Evolutionary conservation across 441 rosid species (phyloP), one percentile per base, ranked within the genome.

Genomic region (Populus hybrid): DNA sequence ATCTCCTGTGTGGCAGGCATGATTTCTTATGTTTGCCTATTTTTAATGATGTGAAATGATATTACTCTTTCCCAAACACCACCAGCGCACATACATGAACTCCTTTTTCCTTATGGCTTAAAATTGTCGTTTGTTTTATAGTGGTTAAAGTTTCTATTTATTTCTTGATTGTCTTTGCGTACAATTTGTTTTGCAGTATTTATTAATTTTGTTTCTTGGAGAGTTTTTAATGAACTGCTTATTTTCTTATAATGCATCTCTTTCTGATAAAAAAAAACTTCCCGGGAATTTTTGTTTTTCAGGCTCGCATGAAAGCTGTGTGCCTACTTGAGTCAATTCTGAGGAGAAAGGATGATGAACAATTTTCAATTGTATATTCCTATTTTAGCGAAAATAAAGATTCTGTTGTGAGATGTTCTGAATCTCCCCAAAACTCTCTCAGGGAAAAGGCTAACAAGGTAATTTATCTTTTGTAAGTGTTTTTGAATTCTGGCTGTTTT

Each of bases 1-100:
- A 79, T 91, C 96, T 80, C 95, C 95, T 68, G 63, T 87, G 85
- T 96, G 99, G 99, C 98, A 96, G 95, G 99, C 83, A 87, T 83
- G 84, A 67, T 83, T 73, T 53, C 34, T 76, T 77, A 16, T 73
- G 67, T 72, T 67, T 6, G 36, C 18, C 57, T 75, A 28, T 67
- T 79, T 63, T 70, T 77, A 67, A 63, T 78, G 24, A 10, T 30
- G 1, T 74, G 32, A 64, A 50, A 3, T 77, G 50, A 40, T 28
- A 72, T 79, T 42, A 69, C 69, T 70, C 46, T 57, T 77, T 32
- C 11, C 24, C 19, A 67, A 70, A 21, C 50, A 67, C 32, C 30
- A 12, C 6, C 57, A 68, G 9, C 70, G 59, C 21, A 42, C 40
- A 11, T 35, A 19, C 32, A 1, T 35, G 16, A 19, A 21, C 26